Base-by-base conservation (phyloP, 2,329 filamentous ascomycete genomes). In the Pleoardoris graminearum region DNA sequence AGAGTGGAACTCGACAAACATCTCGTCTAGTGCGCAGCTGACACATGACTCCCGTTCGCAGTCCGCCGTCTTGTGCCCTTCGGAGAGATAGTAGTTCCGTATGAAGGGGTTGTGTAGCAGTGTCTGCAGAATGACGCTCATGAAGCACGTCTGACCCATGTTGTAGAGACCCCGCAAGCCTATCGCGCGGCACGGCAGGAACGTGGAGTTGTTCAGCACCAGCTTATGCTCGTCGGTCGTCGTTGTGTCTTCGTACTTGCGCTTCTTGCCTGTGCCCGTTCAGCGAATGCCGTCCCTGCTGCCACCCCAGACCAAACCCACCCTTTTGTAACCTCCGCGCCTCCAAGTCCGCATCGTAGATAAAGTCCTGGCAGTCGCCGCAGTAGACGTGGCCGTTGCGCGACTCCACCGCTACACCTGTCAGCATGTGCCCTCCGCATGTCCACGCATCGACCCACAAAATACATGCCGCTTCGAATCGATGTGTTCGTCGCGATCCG, bases 131-230 rank as follows among this genome's bases (percentile, higher is more conserved):
- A 97, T 91, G 25, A 97, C 93, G 64, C 94, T 96, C 82, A 97
- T 93, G 75, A 97, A 99, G 77, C 93, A 99, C 10, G 94, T 97
- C 53, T 95, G 91, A n/a, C 93, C 94, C 71, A 96, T 93, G 68
- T 97, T 99, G 75, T 96, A 97, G 55, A 99, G 88, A 27, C 93
- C 93, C 30, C 94, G 86, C 33, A 97, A 84, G 8, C 94, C 93
- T 61, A 88, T 91, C 16, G 91, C 91, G 51, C 90, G 86, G 69
- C 93, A 97, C 11, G 91, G 89, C 6, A 90, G 87, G 51, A 86
- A 83, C 23, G 83, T 87, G 11, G 91, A 92, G 68, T 97, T 95
- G 54, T 81, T 81, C 35, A 85, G 82, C 58, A 96, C 87, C 63
- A 90, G 91, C 50, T 85, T 81, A 51, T 90, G 85, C 58, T 93